Conservation (phyloP, 495 filamentous ascomycete genomes). For the Beverwykella pulmonaria region DNA sequence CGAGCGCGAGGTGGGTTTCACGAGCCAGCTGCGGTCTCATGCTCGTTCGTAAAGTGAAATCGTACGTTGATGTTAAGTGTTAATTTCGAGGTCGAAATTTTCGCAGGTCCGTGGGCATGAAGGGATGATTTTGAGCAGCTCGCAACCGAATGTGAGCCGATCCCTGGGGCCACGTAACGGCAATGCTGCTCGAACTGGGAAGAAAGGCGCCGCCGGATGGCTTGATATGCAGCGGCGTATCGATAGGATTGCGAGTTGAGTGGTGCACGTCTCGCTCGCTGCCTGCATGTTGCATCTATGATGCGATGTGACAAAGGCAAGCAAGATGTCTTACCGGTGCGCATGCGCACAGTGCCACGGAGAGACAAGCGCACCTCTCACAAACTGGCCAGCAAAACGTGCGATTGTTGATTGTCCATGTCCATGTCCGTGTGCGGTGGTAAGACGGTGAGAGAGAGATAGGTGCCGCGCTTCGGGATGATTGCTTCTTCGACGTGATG, state of each 20-base stretch:
- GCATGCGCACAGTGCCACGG: conserved; percentile 14
- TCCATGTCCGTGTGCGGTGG: conserved; percentile 2
- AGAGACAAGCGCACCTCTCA: conserved; percentile 29
- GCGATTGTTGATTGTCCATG: not conserved
- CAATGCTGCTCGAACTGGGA: conserved; percentile 1
- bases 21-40: not conserved
- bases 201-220: not conserved
- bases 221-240: conserved; percentile 2
- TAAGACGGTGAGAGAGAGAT: conserved; percentile 19
- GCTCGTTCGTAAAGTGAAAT: not conserved
- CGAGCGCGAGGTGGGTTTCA: conserved; percentile 2
- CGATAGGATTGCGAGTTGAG: not conserved
- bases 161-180: conserved; percentile 9
- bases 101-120: not conserved
- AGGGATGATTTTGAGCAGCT: not conserved
- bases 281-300: conserved; percentile 20
- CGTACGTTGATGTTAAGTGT: too few species aligned
- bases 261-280: too few species aligned
- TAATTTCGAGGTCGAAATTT: not conserved
- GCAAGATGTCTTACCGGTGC: conserved; percentile 15
- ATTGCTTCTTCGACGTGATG: conserved; percentile 3
- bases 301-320: conserved; percentile 25
- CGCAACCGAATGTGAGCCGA: not conserved
- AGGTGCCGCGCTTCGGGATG: conserved; percentile 18
- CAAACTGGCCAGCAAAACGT: conserved; percentile 18